Percentiles rank a stretch among this genome's conserved stretches.
Evolutionary conservation across 1,284 basidiomycete genomes (phyloP).

Genomic region (Sphaerobolus stellatus): DNA sequence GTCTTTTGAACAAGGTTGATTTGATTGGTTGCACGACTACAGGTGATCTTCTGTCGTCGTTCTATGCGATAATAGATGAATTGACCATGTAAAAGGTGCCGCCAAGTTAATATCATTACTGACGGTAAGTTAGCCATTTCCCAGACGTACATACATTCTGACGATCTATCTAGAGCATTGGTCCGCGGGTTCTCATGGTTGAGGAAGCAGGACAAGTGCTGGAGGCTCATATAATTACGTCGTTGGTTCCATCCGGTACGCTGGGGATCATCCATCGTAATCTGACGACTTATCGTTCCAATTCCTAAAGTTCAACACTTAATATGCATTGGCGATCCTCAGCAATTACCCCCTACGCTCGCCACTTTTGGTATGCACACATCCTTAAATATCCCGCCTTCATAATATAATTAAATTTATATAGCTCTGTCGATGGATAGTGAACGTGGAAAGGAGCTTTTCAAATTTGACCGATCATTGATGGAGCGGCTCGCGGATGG

Average conservation of each 20-base stretch:
- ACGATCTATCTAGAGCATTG: conserved; percentile 48
- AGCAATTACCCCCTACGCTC: conserved; percentile 66
- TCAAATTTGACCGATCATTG: conserved; percentile 58
- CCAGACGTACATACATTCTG: too few relatives aligned
- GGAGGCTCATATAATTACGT: conserved; percentile 67
- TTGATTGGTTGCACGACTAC: conserved; percentile 75
- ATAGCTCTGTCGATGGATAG: conserved; percentile 58
- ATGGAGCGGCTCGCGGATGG: conserved; percentile 58
- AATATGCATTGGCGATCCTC: conserved; percentile 64
- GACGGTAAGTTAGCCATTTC: too few relatives aligned
- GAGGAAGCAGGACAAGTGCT: conserved; percentile 79
- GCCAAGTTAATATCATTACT: too few relatives aligned
- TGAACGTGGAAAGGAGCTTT: conserved; percentile 43
- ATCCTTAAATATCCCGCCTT: too few relatives aligned
- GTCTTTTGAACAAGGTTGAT: too few relatives aligned
- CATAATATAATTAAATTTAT: too few relatives aligned
- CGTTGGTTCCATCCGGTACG: too few relatives aligned
- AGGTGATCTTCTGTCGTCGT: conserved; percentile 41
- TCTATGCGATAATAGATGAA: too few relatives aligned
- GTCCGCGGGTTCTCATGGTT: conserved; percentile 55
- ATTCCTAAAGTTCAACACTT: conserved; percentile 41
- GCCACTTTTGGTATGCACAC: conserved; percentile 63
- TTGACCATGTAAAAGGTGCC: too few relatives aligned
- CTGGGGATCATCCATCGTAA: too few relatives aligned
- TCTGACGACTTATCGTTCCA: too few relatives aligned